These are phyloP conservation scores for Trypanosoma grayi DNA, from an alignment of 208 protist genomes.

Conservation along the genomic window DNA sequence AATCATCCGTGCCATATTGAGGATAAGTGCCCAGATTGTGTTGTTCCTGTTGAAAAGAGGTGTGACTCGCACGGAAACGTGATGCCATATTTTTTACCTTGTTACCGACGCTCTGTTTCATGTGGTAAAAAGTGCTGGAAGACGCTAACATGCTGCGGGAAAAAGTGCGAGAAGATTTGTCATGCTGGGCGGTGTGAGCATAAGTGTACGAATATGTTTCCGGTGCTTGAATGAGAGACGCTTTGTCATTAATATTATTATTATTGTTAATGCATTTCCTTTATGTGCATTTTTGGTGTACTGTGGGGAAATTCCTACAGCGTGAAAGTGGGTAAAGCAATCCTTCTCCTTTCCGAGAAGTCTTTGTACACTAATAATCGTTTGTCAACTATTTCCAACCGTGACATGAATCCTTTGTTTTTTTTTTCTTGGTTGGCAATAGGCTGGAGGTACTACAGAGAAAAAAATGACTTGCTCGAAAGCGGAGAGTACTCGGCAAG, in stretches of 20 bases:
- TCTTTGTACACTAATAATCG: no score
- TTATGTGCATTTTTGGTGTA: background rate
- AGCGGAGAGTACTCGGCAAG: no score
- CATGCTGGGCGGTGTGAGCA: constrained; percentile 76
- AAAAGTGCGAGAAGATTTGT: constrained; percentile 60
- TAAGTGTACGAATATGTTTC: constrained; percentile 39
- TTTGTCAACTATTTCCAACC: no score
- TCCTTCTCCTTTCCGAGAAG: no score
- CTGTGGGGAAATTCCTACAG: no score
- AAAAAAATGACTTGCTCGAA: no score
- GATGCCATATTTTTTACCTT: constrained; percentile 73
- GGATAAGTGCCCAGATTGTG: constrained; percentile 69
- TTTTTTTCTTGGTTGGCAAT: background rate
- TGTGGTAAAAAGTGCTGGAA: constrained; percentile 82
- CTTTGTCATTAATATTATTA: background rate
- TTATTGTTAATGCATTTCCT: constrained; percentile 1
- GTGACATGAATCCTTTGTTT: background rate
- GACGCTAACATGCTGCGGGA: constrained; percentile 69
- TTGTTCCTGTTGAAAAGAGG: constrained; percentile 72
- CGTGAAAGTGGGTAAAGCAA: no score
- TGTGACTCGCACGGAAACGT: constrained; percentile 75
- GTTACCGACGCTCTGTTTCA: constrained; percentile 51
- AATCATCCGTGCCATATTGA: constrained; percentile 81
- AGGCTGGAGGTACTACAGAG: background rate
- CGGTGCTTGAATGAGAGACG: constrained; percentile 13